A percentile compares a stretch with the other conserved stretches of the same genome.
phyloP scores from a whole-genome alignment of 192 early-diverging fungal genomes.

The Pilobolus umbonatus region DNA sequence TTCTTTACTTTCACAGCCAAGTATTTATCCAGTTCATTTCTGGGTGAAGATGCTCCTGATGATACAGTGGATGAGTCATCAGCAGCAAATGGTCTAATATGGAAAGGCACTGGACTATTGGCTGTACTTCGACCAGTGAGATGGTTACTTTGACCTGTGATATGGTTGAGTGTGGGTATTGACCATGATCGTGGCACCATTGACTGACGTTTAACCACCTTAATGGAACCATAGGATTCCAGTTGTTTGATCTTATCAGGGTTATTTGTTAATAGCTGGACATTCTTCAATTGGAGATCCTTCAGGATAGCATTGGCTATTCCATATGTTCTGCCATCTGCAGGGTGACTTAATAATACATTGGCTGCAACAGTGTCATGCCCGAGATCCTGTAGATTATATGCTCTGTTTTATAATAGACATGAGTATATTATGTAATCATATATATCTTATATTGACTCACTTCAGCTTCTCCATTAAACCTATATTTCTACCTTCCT shows the following conservation, averaged over 20 bases:
- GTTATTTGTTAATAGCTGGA: slow-evolving; percentile 93
- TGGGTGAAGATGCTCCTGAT: slow-evolving; percentile 9
- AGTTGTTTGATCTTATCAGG: slow-evolving; percentile 89
- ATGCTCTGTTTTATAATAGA: slow-evolving; percentile 58
- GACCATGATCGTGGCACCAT: slow-evolving; percentile 92
- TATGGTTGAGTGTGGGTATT: not conserved
- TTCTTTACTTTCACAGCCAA: slow-evolving; percentile 83
- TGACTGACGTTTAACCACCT: slow-evolving; percentile 75
- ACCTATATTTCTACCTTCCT: slow-evolving; percentile 96
- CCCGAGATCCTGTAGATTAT: slow-evolving; percentile 95
- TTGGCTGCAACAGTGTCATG: slow-evolving; percentile 94
- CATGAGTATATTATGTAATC: not conserved
- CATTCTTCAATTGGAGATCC: slow-evolving; percentile 64
- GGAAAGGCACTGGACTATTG: slow-evolving; percentile 23
- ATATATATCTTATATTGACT: slow-evolving; percentile 18
- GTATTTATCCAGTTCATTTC: slow-evolving; percentile 72
- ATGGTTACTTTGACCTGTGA: too few relatives aligned
- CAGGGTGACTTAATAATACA: slow-evolving; percentile 80
- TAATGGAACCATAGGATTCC: slow-evolving; percentile 57
- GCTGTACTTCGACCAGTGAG: not conserved
- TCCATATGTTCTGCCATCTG: slow-evolving; percentile 92
- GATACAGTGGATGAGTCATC: slow-evolving; percentile 23
- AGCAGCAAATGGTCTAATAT: slow-evolving; percentile 19
- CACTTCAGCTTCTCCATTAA: slow-evolving; percentile 87
- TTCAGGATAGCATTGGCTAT: slow-evolving; percentile 83